phyloP scores from a whole-genome alignment of 2,329 filamentous ascomycete species.

The Pyricularia grisea region DNA sequence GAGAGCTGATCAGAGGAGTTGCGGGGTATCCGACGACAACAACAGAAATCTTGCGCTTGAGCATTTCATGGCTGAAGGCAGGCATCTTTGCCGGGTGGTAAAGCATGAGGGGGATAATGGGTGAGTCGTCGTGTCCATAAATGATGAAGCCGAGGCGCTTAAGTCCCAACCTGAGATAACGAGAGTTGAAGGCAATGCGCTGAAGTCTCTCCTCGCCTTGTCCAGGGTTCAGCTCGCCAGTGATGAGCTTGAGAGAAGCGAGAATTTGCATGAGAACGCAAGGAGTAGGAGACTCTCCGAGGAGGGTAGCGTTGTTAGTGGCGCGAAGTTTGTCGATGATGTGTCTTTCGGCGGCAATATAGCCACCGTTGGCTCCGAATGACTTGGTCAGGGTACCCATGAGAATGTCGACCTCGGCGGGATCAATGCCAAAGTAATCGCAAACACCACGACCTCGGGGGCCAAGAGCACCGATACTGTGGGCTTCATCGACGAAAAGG shows the following conservation, averaged over 20 bases:
- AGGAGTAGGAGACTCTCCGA: slow-evolving; percentile 80
- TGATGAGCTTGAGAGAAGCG: slow-evolving; percentile 78
- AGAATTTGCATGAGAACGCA: slow-evolving; percentile 87
- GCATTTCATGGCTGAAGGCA: slow-evolving; percentile 97
- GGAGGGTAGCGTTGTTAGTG: slow-evolving; percentile 78
- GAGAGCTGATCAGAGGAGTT: slow-evolving; percentile 88
- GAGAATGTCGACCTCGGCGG: slow-evolving; percentile 80
- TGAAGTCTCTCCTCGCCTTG: slow-evolving; percentile 94
- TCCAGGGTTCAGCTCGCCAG: slow-evolving; percentile 75
- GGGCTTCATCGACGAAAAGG: slow-evolving; percentile 91
- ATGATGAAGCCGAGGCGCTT: slow-evolving; percentile 96
- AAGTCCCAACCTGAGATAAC: slow-evolving; percentile 92
- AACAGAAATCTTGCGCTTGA: slow-evolving; percentile 93
- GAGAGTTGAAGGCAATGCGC: slow-evolving; percentile 94
- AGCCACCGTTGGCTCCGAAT: slow-evolving; percentile 95
- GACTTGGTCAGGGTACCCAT: slow-evolving; percentile 99
- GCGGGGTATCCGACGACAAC: slow-evolving; percentile 97
- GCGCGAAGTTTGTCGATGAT: slow-evolving; percentile 87
- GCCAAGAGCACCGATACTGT: slow-evolving; percentile 88
- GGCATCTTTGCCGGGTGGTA: slow-evolving; percentile 99
- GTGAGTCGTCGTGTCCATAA: slow-evolving; percentile 95
- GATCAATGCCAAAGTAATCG: slow-evolving; percentile 91
- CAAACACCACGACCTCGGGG: slow-evolving; percentile 86
- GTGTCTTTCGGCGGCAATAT: slow-evolving; percentile 79
- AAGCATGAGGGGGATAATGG: slow-evolving; percentile 87